These are phyloP conservation scores for Cyclotella choctawhatcheeana DNA, from an alignment of 108 stramenopile genomes.

Conservation along the genomic window DNA sequence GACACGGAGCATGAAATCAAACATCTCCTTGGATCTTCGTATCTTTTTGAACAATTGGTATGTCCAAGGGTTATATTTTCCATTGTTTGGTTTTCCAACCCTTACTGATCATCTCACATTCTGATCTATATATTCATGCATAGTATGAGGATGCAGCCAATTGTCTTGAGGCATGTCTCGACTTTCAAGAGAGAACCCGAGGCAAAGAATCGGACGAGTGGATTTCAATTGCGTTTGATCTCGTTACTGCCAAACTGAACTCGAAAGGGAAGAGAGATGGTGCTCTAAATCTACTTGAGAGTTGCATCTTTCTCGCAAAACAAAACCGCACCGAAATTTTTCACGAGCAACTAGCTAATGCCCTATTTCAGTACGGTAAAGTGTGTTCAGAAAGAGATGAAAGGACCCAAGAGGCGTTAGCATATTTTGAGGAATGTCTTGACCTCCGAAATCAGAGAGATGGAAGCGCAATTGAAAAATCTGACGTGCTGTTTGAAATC, in stretches of 20 bases:
- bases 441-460: constrained; percentile 27
- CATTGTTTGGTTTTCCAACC: too few relatives aligned
- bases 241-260: constrained; percentile 36
- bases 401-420: constrained; percentile 46
- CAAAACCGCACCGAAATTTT: background rate
- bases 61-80: too few relatives aligned
- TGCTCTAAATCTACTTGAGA: constrained; percentile 29
- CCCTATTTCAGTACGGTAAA: constrained; percentile 36
- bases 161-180: constrained; percentile 41
- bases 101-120: too few relatives aligned
- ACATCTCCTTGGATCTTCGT: constrained; percentile 34
- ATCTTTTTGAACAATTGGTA: too few relatives aligned
- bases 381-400: constrained; percentile 28
- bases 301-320: constrained; percentile 30
- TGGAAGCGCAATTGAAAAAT: constrained; percentile 40
- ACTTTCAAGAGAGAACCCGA: constrained; percentile 1
- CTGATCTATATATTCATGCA: too few relatives aligned
- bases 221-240: constrained; percentile 40
- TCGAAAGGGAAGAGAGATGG: constrained; percentile 18
- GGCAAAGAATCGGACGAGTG: constrained; percentile 38
- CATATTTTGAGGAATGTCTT: constrained; percentile 49
- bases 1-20: constrained; percentile 13
- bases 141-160: constrained; percentile 31
- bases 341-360: constrained; percentile 31
- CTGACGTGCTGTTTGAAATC: constrained; percentile 50